Base-by-base conservation (phyloP, 768 basidiomycete genomes). In the Lactarius tabidus region DNA sequence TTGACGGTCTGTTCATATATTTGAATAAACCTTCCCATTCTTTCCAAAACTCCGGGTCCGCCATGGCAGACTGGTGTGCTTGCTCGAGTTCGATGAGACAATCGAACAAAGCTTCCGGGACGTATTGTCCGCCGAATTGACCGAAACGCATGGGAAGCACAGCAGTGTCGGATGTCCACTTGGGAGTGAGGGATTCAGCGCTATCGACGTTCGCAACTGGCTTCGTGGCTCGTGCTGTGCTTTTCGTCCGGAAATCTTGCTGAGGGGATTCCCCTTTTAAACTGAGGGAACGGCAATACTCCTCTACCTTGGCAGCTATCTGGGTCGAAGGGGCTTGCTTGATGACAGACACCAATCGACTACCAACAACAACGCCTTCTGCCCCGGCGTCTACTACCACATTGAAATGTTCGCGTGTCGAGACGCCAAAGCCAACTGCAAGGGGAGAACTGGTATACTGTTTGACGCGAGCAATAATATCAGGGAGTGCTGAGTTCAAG, bases 401-500 rank as follows among this genome's bases (percentile, higher is more conserved):
- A 57, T 95, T 87, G 76, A 95, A 96, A 75, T 98, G 97, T 12
- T 84, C 83, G 31, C 90, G 85, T 17, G 89, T 95, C 28, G 95
- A 89, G 8, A 99, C 93, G 57, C 97, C 97, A 72, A 99, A 99
- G 8, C 97, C 97, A 65, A 98, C 96, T 3, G 94, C 96, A 55
- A 99, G 81, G 4, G 97, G 93, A 10, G 92, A 85, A 15, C 82
- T 79, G 52, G 94, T 84, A 74, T 87, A 84, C 69, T 90, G 79
- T 53, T 91, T 88, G 55, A 99, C 89, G 39, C 93, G 88, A 28
- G 84, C 78, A 58, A 99, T 85, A 69, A 98, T 89, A 66, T 89
- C 85, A 2, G 95, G 92, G 2, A 98, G 86, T 28, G 83, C 84
- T 41, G 75, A 79, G 69, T 94, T 95, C 72, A 97, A 85, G 0